phyloP scores from a whole-genome alignment of 2,329 filamentous ascomycete species.

The Venturia nashicola region DNA sequence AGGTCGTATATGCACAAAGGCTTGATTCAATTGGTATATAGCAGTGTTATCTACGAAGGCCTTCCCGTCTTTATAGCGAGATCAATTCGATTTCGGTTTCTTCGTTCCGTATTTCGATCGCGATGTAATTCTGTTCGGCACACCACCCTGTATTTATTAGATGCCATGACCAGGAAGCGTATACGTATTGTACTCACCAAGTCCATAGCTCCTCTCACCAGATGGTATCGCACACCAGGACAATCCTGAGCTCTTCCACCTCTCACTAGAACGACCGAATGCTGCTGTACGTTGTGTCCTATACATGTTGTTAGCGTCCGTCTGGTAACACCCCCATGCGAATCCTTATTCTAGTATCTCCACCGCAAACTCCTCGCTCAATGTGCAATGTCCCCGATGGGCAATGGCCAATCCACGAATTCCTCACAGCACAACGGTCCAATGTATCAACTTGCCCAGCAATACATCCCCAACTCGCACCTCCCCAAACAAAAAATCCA shows the following conservation, averaged over 20 bases:
- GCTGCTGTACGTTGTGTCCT: slow-evolving; percentile 97
- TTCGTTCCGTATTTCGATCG: slow-evolving; percentile 97
- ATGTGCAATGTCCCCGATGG: neutral
- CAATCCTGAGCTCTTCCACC: slow-evolving; percentile 93
- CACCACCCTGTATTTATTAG: slow-evolving; percentile 58
- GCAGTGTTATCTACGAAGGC: too few species aligned
- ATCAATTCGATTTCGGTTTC: slow-evolving; percentile 62
- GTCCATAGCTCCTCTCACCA: slow-evolving; percentile 85
- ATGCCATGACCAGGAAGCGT: neutral
- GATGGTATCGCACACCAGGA: slow-evolving; percentile 91
- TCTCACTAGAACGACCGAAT: slow-evolving; percentile 91
- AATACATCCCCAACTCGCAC: neutral
- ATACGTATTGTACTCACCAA: slow-evolving; percentile 48
- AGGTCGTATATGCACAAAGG: neutral
- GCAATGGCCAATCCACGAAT: neutral
- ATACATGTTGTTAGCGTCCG: slow-evolving; percentile 19
- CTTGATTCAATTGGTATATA: neutral
- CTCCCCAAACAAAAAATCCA: slow-evolving; percentile 9
- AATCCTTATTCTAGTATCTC: neutral
- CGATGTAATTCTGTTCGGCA: slow-evolving; percentile 69
- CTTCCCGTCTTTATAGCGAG: too few species aligned
- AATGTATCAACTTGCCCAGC: neutral
- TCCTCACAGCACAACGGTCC: slow-evolving; percentile 10
- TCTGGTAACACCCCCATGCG: neutral
- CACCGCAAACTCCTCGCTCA: neutral